Evolutionary conservation across 2,329 filamentous ascomycete species (phyloP).

Genomic region (Trichoderma breve): DNA sequence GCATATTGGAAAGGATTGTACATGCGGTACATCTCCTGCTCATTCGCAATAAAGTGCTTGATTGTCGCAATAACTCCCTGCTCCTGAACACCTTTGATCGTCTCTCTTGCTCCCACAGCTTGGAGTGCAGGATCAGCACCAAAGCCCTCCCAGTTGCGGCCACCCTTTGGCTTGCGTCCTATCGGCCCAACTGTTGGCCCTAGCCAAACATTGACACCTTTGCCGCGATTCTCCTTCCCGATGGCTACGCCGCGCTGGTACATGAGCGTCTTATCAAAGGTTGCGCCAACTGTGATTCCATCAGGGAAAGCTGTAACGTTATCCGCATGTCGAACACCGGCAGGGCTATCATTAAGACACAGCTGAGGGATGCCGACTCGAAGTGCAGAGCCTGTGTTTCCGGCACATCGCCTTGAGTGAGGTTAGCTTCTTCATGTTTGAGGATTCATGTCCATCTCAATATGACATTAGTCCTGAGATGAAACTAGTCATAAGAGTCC

Average conservation of each 20-base stretch:
- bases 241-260: slow-evolving; percentile 65
- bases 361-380: slow-evolving; percentile 71
- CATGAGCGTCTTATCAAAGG: slow-evolving; percentile 71
- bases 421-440: background rate
- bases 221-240: slow-evolving; percentile 69
- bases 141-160: slow-evolving; percentile 75
- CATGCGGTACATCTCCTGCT: slow-evolving; percentile 64
- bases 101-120: slow-evolving; percentile 72
- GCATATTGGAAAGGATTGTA: slow-evolving; percentile 51
- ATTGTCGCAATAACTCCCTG: slow-evolving; percentile 57
- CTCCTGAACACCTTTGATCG: slow-evolving; percentile 68
- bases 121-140: slow-evolving; percentile 70
- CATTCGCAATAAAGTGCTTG: slow-evolving; percentile 56
- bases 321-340: slow-evolving; percentile 71
- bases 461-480: background rate
- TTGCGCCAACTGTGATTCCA: slow-evolving; percentile 74
- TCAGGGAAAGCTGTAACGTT: slow-evolving; percentile 75
- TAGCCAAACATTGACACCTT: slow-evolving; percentile 69
- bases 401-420: slow-evolving; percentile 59
- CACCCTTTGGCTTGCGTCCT: slow-evolving; percentile 69
- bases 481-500: background rate
- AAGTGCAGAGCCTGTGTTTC: slow-evolving; percentile 70
- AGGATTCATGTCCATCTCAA: too few relatives aligned
- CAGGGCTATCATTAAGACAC: slow-evolving; percentile 68
- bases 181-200: slow-evolving; percentile 70